Percentiles rank a stretch among this genome's conserved stretches.
These are phyloP conservation scores for Acanthamoeba divionensis DNA, from an alignment of 208 protist species.

Conservation along the genomic window DNA sequence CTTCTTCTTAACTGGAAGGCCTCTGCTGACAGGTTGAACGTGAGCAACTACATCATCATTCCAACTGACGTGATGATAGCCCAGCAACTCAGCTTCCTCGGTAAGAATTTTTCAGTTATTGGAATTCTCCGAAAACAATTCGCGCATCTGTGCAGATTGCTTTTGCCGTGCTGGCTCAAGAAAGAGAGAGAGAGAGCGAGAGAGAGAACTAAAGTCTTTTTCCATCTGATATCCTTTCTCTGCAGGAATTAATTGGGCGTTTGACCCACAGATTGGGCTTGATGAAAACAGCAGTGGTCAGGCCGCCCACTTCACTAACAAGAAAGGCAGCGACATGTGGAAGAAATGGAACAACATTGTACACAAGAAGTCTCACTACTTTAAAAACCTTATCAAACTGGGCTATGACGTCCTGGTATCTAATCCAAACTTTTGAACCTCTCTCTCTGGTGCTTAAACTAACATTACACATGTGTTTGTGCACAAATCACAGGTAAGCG, in stretches of 20 bases:
- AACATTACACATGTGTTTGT: background rate
- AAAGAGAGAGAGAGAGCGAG: too few species aligned
- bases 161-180: too few species aligned
- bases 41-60: background rate
- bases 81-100: slow-evolving; percentile 13
- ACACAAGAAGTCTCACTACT: background rate
- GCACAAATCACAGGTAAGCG: background rate
- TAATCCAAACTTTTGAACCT: too few species aligned
- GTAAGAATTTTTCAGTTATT: background rate
- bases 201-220: too few species aligned
- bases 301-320: background rate
- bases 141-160: background rate
- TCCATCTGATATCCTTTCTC: background rate
- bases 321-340: background rate
- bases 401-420: background rate
- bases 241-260: background rate
- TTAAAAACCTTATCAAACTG: background rate
- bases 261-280: background rate
- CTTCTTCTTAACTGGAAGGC: slow-evolving; percentile 17
- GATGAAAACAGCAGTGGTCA: background rate
- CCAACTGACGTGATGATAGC: background rate
- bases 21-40: background rate
- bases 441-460: background rate
- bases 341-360: background rate
- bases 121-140: background rate